Evolutionary conservation across 257 asterid genomes (phyloP).

Genomic region (Echium plantagineum): DNA sequence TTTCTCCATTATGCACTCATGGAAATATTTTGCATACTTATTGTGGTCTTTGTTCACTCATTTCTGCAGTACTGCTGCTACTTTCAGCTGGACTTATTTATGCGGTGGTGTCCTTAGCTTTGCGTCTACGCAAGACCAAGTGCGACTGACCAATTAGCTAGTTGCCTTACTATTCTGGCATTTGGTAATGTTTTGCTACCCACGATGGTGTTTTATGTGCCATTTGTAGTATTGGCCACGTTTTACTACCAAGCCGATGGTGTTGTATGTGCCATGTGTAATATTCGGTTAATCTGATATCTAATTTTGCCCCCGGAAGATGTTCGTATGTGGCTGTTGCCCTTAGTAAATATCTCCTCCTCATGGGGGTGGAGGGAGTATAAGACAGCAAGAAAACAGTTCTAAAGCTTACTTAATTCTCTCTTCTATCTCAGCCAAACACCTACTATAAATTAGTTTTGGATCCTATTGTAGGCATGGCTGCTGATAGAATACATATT

Average conservation of each 20-base stretch:
- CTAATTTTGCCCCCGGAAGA: background rate
- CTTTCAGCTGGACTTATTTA: conserved; percentile 7
- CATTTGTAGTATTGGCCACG: background rate
- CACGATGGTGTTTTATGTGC: background rate
- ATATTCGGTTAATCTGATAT: too few relatives aligned
- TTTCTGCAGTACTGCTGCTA: conserved; percentile 17
- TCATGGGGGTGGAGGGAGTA: background rate
- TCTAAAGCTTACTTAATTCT: too few relatives aligned
- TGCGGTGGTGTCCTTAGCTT: conserved; percentile 5
- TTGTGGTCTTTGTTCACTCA: background rate
- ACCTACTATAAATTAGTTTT: too few relatives aligned
- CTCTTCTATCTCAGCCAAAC: too few relatives aligned
- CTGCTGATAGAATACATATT: too few relatives aligned
- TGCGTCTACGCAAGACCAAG: conserved; percentile 13
- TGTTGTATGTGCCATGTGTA: background rate
- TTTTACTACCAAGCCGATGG: background rate
- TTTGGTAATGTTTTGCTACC: background rate
- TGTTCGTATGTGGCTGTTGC: too few relatives aligned
- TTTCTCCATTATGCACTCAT: background rate
- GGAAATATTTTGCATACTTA: conserved; percentile 3
- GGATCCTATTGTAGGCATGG: too few relatives aligned
- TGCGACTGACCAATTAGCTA: conserved; percentile 9
- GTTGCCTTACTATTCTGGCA: background rate
- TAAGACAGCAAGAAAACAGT: background rate
- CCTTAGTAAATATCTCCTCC: too few relatives aligned